Conservation (phyloP, 352 stramenopile species). For the Pythium aristosporum region DNA sequence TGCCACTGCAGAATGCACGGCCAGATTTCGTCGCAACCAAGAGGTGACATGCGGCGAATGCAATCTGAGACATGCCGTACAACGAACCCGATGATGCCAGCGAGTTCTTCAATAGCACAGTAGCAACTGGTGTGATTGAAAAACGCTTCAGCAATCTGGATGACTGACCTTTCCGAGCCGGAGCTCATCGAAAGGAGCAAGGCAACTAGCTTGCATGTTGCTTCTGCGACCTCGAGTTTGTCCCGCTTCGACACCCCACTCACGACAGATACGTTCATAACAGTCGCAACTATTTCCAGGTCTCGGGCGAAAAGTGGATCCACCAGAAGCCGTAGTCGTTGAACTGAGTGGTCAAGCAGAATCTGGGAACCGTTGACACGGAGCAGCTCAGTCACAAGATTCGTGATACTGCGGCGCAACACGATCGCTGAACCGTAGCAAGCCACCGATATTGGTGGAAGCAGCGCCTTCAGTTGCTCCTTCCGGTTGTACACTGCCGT, state of each 20-base stretch:
- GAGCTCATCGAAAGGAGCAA: constrained; percentile 1
- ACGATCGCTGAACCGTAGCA: constrained; percentile 11
- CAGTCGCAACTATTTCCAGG: constrained; percentile 13
- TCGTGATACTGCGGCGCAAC: constrained; percentile 22
- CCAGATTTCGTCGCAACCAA: constrained; percentile 21
- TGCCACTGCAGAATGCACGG: constrained; percentile 19
- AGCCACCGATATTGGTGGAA: constrained; percentile 20
- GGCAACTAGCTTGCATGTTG: constrained; percentile 15
- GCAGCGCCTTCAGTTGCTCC: constrained; percentile 25
- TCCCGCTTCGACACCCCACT: constrained; percentile 6
- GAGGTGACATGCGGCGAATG: constrained; percentile 1
- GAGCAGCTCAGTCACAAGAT: constrained; percentile 20
- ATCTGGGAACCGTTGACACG: constrained; percentile 10
- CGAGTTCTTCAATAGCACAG: constrained; percentile 2
- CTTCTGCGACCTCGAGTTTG: constrained; percentile 9
- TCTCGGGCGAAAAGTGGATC: constrained; percentile 24
- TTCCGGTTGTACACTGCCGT: constrained; percentile 14
- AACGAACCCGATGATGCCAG: background rate
- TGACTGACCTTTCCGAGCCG: constrained; percentile 2
- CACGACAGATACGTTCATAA: constrained; percentile 1
- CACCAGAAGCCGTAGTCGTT: constrained; percentile 24
- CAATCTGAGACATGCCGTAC: constrained; percentile 3
- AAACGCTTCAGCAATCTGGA: constrained; percentile 17
- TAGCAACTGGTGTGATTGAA: constrained; percentile 16
- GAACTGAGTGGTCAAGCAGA: constrained; percentile 15